phyloP scores from a whole-genome alignment of 108 stramenopile species.

The Cafeteria roenbergensis region DNA sequence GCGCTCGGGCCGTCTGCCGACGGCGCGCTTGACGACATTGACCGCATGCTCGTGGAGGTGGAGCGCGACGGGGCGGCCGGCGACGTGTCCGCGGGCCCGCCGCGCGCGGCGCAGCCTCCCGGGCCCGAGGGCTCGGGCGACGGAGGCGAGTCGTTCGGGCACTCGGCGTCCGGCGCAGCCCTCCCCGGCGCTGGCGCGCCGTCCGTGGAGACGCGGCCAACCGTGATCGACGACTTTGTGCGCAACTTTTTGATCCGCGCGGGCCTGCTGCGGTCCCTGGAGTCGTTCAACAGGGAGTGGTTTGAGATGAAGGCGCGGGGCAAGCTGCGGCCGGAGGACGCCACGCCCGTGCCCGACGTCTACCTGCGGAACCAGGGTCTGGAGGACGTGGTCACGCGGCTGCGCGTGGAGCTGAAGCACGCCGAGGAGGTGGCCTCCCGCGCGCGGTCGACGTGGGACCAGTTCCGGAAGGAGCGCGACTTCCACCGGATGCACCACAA shows the following conservation, averaged over 20 bases:
- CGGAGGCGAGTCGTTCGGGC: background rate
- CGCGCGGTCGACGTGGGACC: slow-evolving; percentile 54
- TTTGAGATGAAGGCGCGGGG: slow-evolving; percentile 49
- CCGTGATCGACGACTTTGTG: slow-evolving; percentile 51
- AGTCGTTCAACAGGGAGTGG: slow-evolving; percentile 57
- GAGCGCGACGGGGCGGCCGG: background rate
- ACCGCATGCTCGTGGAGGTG: background rate
- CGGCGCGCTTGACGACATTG: background rate
- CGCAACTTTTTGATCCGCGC: slow-evolving; percentile 52
- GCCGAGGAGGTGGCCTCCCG: slow-evolving; percentile 30
- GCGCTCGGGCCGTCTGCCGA: no score
- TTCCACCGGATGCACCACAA: slow-evolving; percentile 58
- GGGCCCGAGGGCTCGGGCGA: background rate
- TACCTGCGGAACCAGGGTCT: slow-evolving; percentile 50
- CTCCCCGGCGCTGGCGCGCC: background rate
- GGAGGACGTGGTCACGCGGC: slow-evolving; percentile 34
- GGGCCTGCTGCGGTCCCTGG: slow-evolving; percentile 46
- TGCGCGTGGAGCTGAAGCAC: slow-evolving; percentile 41
- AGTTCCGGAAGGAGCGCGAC: slow-evolving; percentile 58
- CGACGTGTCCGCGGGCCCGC: background rate
- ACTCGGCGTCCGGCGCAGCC: no score
- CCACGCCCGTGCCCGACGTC: slow-evolving; percentile 46
- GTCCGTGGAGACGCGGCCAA: slow-evolving; percentile 19
- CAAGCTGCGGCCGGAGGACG: slow-evolving; percentile 34
- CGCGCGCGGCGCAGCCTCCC: background rate